phyloP scores from a whole-genome alignment of 2,329 filamentous ascomycete species.

The Fusarium transvaalense region DNA sequence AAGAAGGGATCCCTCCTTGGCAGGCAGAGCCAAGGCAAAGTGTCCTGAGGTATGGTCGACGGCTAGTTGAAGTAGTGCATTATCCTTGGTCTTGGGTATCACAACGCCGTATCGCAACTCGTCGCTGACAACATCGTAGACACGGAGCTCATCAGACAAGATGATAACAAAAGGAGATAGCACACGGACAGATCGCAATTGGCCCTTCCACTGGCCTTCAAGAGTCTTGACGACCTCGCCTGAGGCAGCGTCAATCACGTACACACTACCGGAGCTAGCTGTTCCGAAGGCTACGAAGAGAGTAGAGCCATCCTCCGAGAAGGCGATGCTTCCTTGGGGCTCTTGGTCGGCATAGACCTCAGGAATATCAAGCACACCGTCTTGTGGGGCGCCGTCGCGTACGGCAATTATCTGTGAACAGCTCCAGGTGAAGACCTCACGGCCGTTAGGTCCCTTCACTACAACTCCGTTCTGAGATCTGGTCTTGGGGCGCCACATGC shows the following conservation, averaged over 20 bases:
- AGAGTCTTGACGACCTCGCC: conserved; percentile 76
- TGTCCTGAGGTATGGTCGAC: conserved; percentile 74
- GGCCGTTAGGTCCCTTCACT: conserved; percentile 68
- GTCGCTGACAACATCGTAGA: conserved; percentile 88
- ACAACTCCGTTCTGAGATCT: conserved; percentile 76
- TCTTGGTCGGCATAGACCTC: conserved; percentile 49
- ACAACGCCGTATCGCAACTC: conserved; percentile 75
- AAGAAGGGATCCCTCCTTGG: conserved; percentile 65
- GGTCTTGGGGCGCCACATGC: conserved; percentile 83
- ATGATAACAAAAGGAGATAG: conserved; percentile 80
- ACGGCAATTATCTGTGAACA: conserved; percentile 72
- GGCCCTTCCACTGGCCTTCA: conserved; percentile 74
- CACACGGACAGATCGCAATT: conserved; percentile 76
- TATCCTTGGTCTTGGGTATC: conserved; percentile 60
- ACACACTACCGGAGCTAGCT: conserved; percentile 70
- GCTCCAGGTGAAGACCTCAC: conserved; percentile 79
- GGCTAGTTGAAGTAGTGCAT: conserved; percentile 74
- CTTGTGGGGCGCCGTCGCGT: conserved; percentile 63
- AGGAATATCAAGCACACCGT: conserved; percentile 49
- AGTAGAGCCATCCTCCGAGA: conserved; percentile 86
- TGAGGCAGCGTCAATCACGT: conserved; percentile 80
- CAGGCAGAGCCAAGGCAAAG: conserved; percentile 72
- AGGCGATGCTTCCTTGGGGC: conserved; percentile 75
- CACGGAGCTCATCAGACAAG: conserved; percentile 77
- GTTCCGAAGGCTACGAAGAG: conserved; percentile 76